Base-by-base conservation (phyloP, 1,284 basidiomycete species). In the Pterulicium gracile region DNA sequence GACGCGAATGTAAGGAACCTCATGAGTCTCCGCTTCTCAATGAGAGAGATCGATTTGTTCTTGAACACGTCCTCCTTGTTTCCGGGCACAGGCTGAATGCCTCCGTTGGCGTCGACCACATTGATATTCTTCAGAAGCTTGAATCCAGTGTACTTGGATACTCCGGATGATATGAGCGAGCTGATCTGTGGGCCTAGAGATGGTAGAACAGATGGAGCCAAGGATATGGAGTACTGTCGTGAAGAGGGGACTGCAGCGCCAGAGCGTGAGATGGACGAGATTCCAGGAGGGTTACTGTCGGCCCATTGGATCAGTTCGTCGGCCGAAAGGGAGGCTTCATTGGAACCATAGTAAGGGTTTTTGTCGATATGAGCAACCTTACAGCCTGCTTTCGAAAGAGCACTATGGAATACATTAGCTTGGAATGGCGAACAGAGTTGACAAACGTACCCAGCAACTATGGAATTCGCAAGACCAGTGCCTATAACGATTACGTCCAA, bases 31-130 rank as follows among this genome's bases (percentile, higher is more conserved):
- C 94, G 72, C 66, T 98, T 98, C 51, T 95, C 90, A 24, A 94
- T 62, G 3, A 98, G 70, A 2, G 73, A 73, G 12, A 97, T 75
- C 3, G 70, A 70, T 58, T 81, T 82, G 63, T 80, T 83, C 65
- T 88, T 92, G 74, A 98, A 97, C 18, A 98, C 78, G 50, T 92
- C 88, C 62, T 95, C 92, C 61, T 97, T 98, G 65, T 80, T 88
- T 21, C 83, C 81, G 0, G 95, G 95, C 0, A 98, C 94, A 42
- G 66, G 71, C 53, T 74, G 75, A 32, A 85, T 66, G 36, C 53
- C 57, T 4, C 64, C 66, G 12, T 65, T 58, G 12, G 50, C 50
- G 43, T 74, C 63, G 54, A 77, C 85, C 15, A 93, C 66, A 7
- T 70, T 76, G 7, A 91, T 71, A 4, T 74, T 73, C 47, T 92